Evolutionary conservation across 2,329 filamentous ascomycete genomes (phyloP).

Genomic region (Ophioceras dolichostomum): DNA sequence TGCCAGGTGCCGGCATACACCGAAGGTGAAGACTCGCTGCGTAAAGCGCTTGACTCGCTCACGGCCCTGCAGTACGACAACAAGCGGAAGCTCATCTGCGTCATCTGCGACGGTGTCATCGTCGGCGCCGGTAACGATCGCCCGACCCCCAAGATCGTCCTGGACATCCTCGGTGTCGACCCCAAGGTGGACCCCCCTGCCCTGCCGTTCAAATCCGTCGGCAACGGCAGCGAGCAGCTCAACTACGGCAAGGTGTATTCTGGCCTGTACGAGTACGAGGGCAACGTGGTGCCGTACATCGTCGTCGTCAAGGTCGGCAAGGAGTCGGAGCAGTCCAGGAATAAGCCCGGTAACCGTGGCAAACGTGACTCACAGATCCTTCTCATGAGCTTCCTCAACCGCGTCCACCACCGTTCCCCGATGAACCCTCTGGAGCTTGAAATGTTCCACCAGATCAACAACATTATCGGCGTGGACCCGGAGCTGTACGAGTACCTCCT

Average conservation of each 20-base stretch:
- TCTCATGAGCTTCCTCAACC: slow-evolving; percentile 94
- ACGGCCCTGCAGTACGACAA: slow-evolving; percentile 95
- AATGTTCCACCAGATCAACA: slow-evolving; percentile 99
- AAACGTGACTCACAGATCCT: slow-evolving; percentile 97
- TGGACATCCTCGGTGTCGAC: slow-evolving; percentile 94
- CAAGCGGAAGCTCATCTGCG: slow-evolving; percentile 91
- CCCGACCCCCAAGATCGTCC: slow-evolving; percentile 91
- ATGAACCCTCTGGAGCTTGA: slow-evolving; percentile 96
- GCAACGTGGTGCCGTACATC: slow-evolving; percentile 92
- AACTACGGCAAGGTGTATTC: slow-evolving; percentile 99
- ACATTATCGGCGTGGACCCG: slow-evolving; percentile 95
- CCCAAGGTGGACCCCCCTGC: slow-evolving; percentile 93
- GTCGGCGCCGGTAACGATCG: slow-evolving; percentile 92
- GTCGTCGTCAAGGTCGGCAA: slow-evolving; percentile 96
- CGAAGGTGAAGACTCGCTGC: slow-evolving; percentile 88
- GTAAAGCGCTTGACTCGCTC: slow-evolving; percentile 87
- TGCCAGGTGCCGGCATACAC: slow-evolving; percentile 97
- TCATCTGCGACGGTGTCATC: slow-evolving; percentile 96
- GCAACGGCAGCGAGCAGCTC: slow-evolving; percentile 77
- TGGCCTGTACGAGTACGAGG: slow-evolving; percentile 92
- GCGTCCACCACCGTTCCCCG: slow-evolving; percentile 82
- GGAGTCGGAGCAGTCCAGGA: slow-evolving; percentile 80
- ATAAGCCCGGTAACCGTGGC: slow-evolving; percentile 93
- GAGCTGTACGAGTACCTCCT: slow-evolving; percentile 95
- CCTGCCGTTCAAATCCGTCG: slow-evolving; percentile 87